phyloP scores from a whole-genome alignment of 148 eudicot species.

The Oxyria digyna region DNA sequence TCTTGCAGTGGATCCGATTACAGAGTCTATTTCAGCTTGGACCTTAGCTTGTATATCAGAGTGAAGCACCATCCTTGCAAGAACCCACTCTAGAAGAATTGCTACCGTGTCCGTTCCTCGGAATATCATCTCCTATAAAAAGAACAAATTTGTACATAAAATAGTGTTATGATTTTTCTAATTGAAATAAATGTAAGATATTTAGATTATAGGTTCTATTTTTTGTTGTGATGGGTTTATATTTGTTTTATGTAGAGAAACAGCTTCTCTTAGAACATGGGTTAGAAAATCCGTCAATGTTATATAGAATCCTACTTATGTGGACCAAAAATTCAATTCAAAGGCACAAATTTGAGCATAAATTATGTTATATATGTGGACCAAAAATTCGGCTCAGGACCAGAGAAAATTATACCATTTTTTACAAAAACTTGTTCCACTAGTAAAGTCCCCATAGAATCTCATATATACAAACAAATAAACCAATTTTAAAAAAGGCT shows the following conservation, averaged over 20 bases:
- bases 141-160: background rate
- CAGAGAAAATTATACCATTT: background rate
- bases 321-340: background rate
- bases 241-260: no score
- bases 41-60: constrained; percentile 84
- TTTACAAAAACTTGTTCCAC: background rate
- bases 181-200: no score
- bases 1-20: constrained; percentile 20
- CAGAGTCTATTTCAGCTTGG: constrained; percentile 51
- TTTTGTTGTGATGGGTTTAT: no score
- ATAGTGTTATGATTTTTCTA: no score
- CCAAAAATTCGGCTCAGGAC: background rate
- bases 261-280: no score
- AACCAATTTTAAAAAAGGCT: background rate
- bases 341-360: no score
- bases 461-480: background rate
- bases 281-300: no score
- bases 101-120: constrained; percentile 95
- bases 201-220: no score
- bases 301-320: no score
- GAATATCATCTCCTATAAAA: constrained; percentile 78
- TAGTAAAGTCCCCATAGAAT: background rate
- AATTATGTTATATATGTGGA: no score
- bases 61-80: constrained; percentile 88
- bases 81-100: constrained; percentile 73